Conservation (phyloP, 2,329 filamentous ascomycete genomes). For the Metarhizium brunneum region DNA sequence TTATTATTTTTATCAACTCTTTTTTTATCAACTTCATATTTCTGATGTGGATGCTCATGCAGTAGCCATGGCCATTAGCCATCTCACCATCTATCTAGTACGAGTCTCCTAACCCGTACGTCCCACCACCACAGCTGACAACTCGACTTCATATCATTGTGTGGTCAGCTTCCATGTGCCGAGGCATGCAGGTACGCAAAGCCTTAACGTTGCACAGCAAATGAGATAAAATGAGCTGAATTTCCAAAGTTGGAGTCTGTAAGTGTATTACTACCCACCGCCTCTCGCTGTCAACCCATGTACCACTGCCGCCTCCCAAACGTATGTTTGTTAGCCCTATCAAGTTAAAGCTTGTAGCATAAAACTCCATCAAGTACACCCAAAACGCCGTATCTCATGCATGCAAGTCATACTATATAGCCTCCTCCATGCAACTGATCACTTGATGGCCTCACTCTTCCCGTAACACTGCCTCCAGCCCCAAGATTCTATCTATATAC, state of each 20-base stretch:
- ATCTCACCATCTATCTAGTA: no score
- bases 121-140: no score
- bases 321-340: not conserved
- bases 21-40: no score
- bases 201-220: no score
- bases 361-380: not conserved
- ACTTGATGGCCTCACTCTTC: not conserved
- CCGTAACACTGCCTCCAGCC: not conserved
- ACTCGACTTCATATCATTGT: no score
- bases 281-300: not conserved
- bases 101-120: no score
- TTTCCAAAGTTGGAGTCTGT: not conserved
- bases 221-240: not conserved
- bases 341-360: not conserved
- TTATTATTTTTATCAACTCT: no score
- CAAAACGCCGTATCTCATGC: slow-evolving; percentile 4
- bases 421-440: not conserved
- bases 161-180: no score
- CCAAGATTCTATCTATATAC: not conserved
- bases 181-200: no score
- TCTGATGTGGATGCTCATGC: no score
- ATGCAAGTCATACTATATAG: not conserved
- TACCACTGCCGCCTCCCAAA: not conserved
- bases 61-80: no score
- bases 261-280: not conserved